phyloP scores from a whole-genome alignment of 371 early-diverging fungal genomes.

The Actinomortierella ambigua region DNA sequence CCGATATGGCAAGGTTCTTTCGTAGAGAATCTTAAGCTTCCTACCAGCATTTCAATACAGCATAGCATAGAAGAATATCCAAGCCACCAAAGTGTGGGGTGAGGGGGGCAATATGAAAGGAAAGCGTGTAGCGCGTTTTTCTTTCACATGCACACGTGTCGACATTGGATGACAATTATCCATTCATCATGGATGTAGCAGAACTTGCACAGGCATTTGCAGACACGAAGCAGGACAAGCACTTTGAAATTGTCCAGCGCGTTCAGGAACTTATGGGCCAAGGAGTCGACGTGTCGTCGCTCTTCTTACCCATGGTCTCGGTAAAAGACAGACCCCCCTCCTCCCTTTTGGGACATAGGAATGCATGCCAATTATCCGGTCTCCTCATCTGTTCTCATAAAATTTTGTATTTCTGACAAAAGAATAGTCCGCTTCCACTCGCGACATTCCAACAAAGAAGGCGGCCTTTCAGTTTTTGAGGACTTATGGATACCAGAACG shows the following conservation, averaged over 20 bases:
- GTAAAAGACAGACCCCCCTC: conserved; percentile 1
- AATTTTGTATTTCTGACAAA: too few species aligned
- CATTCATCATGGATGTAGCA: conserved; percentile 27
- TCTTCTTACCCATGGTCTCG: conserved; percentile 36
- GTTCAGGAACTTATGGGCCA: conserved; percentile 45
- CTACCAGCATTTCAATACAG: not conserved
- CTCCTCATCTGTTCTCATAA: too few species aligned
- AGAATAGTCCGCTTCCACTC: conserved; percentile 28
- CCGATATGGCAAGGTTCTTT: conserved; percentile 62
- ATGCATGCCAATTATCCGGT: too few species aligned
- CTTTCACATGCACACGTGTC: too few species aligned
- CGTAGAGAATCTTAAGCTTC: conserved; percentile 9
- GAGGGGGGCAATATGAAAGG: too few species aligned
- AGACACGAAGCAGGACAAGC: conserved; percentile 14
- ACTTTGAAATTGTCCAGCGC: conserved; percentile 30
- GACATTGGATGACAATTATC: not conserved
- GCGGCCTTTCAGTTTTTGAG: conserved; percentile 26
- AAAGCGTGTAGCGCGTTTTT: too few species aligned
- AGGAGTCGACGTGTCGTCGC: conserved; percentile 36
- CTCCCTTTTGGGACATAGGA: too few species aligned
- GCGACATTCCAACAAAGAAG: conserved; percentile 34
- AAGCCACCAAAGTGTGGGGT: too few species aligned
- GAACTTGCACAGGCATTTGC: conserved; percentile 40
- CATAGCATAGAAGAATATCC: too few species aligned
- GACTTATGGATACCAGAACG: conserved; percentile 20